phyloP scores from a whole-genome alignment of 1,284 basidiomycete species.

The Coniferiporia sulphurascens region DNA sequence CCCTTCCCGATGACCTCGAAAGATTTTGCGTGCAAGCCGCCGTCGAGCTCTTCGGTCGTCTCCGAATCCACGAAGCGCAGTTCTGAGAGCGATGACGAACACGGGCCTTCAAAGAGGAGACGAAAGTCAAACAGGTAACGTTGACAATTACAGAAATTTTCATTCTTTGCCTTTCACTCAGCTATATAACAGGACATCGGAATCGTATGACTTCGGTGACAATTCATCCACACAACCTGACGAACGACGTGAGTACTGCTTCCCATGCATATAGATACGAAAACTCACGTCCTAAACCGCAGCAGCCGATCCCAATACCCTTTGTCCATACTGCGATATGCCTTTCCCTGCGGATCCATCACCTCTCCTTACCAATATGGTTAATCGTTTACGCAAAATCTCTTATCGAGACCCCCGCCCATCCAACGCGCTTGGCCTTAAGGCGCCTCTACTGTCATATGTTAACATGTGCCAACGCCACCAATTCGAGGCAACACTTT shows the following conservation, averaged over 20 bases:
- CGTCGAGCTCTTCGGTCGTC: constrained; percentile 1
- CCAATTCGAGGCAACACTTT: constrained; percentile 61
- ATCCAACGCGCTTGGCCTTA: constrained; percentile 62
- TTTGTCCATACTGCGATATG: constrained; percentile 78
- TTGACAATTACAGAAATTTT: not conserved
- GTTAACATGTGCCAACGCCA: constrained; percentile 71
- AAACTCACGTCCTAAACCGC: not conserved
- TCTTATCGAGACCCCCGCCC: constrained; percentile 59
- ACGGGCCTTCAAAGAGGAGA: not conserved
- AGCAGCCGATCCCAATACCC: constrained; percentile 49
- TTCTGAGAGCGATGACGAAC: not conserved
- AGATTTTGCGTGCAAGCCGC: constrained; percentile 3
- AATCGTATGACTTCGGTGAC: not conserved
- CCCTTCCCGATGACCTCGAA: constrained; percentile 15
- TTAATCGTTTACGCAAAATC: constrained; percentile 41
- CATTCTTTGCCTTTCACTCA: not conserved
- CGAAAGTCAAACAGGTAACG: not conserved
- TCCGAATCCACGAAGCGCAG: constrained; percentile 1
- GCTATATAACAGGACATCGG: not conserved
- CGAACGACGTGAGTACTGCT: not conserved
- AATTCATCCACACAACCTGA: constrained; percentile 3
- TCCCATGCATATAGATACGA: not conserved
- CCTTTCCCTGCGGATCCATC: constrained; percentile 59
- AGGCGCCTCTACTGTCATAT: constrained; percentile 56
- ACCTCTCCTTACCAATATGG: constrained; percentile 49